A percentile compares a stretch with the other conserved stretches of the same genome.
Conservation (phyloP, 177 flowering plant genomes). For the Vitis hybrid region DNA sequence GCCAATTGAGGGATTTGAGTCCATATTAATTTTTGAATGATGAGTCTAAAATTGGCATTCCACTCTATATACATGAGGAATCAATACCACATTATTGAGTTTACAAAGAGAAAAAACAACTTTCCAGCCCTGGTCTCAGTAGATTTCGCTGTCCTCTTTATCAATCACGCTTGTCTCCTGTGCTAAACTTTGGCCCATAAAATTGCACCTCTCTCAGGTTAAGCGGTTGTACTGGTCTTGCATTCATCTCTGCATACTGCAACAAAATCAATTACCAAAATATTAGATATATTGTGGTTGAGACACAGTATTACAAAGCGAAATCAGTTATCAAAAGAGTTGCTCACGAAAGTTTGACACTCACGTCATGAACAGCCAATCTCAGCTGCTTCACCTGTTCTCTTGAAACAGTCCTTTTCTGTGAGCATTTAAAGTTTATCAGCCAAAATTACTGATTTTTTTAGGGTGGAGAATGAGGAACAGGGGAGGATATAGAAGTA, state of each 20-base stretch:
- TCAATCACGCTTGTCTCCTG: neutral
- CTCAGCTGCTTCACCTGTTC: constrained; percentile 52
- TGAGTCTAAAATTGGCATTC: too few species aligned
- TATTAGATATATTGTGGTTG: neutral
- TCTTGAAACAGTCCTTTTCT: constrained; percentile 59
- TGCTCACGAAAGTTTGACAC: constrained; percentile 16
- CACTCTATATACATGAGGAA: too few species aligned
- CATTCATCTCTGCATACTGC: constrained; percentile 57
- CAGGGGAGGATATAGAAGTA: neutral
- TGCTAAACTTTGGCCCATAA: constrained; percentile 4
- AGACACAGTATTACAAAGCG: neutral
- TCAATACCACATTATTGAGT: too few species aligned
- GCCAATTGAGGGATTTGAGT: too few species aligned
- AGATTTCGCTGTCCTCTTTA: too few species aligned
- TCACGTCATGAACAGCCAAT: constrained; percentile 68
- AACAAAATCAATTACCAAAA: neutral
- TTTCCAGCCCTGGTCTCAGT: too few species aligned
- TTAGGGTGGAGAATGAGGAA: neutral
- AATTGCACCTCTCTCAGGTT: constrained; percentile 35
- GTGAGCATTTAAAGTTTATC: neutral
- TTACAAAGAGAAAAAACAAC: too few species aligned
- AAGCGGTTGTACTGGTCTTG: constrained; percentile 55
- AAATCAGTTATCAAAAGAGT: neutral
- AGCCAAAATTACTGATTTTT: neutral
- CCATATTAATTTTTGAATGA: too few species aligned